Evolutionary conservation across 176 grass and related monocot species (phyloP).

Genomic region (Sorghum bicolor): Sorghum_bicolor_NCBIv3 NC_012875.2:56320501-56321000

Average conservation of each 20-base stretch:
- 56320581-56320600: neutral
- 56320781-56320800: neutral
- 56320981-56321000: neutral
- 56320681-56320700: neutral
- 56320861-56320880: no score
- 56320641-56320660: constrained; percentile 56
- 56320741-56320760: neutral
- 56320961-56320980: neutral
- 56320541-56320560: neutral
- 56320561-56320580: neutral
- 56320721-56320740: neutral
- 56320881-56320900: no score
- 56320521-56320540: neutral
- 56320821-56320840: neutral
- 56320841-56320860: neutral
- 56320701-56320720: neutral
- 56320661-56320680: constrained; percentile 26
- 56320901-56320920: no score
- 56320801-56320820: neutral
- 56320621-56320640: constrained; percentile 30
- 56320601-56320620: neutral
- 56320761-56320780: neutral
- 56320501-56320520: constrained; percentile 35
- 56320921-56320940: neutral
- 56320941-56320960: neutral